Percentiles rank a stretch among this genome's conserved stretches.
Conservation (phyloP, 331 rosid species). For the Spiraea crenata region DNA sequence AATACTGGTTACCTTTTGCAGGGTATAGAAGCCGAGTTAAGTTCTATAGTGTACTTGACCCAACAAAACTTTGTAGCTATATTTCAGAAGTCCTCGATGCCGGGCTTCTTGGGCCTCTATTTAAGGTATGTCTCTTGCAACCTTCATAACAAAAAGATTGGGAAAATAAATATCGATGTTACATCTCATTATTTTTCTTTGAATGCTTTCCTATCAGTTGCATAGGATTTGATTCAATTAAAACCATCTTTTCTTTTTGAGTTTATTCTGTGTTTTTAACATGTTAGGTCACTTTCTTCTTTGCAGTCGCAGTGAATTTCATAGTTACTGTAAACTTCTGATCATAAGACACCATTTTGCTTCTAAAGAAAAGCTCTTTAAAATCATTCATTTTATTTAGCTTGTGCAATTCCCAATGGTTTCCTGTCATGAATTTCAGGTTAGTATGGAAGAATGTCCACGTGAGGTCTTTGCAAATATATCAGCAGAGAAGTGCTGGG, state of each 20-base stretch:
- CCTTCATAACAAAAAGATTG: background rate
- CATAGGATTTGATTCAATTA: background rate
- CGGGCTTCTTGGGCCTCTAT: slow-evolving; percentile 86
- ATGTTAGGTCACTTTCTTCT: background rate
- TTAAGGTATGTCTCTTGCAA: slow-evolving; percentile 53
- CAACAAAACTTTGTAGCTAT: slow-evolving; percentile 57
- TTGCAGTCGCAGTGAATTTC: background rate
- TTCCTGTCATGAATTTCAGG: slow-evolving; percentile 47
- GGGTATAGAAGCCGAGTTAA: slow-evolving; percentile 76
- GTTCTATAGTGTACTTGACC: slow-evolving; percentile 61
- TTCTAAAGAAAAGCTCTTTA: background rate
- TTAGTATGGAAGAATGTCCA: slow-evolving; percentile 68
- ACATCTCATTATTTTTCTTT: background rate
- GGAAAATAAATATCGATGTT: background rate
- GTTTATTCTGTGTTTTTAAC: no score
- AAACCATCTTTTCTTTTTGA: no score
- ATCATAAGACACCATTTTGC: background rate
- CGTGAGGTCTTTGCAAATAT: slow-evolving; percentile 43
- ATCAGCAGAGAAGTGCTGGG: slow-evolving; percentile 80
- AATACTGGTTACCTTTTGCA: slow-evolving; percentile 35
- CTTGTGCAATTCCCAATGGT: background rate
- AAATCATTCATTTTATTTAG: slow-evolving; percentile 5
- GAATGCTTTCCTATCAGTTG: background rate
- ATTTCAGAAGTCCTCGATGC: slow-evolving; percentile 81
- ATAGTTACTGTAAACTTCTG: background rate